Evolutionary conservation across 139 green algal genomes (phyloP).

Genomic region (Chlorella ohadii): DNA sequence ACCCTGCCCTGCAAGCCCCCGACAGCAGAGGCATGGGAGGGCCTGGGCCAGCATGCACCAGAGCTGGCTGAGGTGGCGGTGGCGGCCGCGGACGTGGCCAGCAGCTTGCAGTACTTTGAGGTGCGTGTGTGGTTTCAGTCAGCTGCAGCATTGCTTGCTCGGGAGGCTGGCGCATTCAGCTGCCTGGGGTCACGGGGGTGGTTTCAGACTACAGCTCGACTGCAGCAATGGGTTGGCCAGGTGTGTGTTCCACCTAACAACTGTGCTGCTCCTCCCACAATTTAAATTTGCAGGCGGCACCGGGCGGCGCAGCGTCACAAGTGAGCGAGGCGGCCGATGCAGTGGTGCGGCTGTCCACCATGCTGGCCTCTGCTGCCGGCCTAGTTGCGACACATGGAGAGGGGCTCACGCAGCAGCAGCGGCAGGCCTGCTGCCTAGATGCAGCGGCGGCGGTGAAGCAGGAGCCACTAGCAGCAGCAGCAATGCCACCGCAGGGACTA

Average conservation of each 20-base stretch:
- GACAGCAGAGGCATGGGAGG: constrained; percentile 40
- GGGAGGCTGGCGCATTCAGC: too few relatives aligned
- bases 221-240: too few relatives aligned
- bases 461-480: background rate
- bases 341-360: constrained; percentile 16
- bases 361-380: constrained; percentile 18
- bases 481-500: background rate
- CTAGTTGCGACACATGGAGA: background rate
- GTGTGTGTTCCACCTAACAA: too few relatives aligned
- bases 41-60: constrained; percentile 18
- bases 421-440: background rate
- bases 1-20: background rate
- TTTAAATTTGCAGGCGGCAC: too few relatives aligned
- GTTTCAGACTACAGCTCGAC: too few relatives aligned
- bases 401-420: background rate
- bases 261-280: too few relatives aligned
- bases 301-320: too few relatives aligned
- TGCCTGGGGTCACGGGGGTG: too few relatives aligned
- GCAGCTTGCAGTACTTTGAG: constrained; percentile 45
- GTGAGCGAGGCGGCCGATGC: background rate
- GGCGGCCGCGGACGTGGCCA: constrained; percentile 38
- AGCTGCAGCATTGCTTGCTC: too few relatives aligned
- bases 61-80: constrained; percentile 34
- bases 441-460: background rate
- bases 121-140: background rate